Conservation (phyloP, 208 protist genomes). For the Acanthamoeba sp. region DNA sequence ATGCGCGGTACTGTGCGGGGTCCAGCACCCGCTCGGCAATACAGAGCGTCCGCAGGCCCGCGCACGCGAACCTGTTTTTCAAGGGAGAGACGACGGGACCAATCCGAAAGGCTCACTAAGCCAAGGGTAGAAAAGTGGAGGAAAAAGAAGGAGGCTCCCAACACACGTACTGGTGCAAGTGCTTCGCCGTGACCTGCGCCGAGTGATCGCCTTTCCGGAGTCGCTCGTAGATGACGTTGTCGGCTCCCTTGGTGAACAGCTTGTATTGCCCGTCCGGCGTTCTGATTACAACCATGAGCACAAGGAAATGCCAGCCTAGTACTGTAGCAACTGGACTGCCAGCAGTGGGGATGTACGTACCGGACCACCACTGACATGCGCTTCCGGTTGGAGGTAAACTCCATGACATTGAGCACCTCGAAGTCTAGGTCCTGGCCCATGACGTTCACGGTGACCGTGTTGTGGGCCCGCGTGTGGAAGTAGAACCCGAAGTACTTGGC, state of each 20-base stretch:
- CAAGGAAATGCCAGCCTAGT: too few relatives aligned
- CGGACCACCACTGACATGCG: conserved; percentile 85
- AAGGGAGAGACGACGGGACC: neutral
- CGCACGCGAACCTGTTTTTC: conserved; percentile 45
- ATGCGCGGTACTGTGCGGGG: conserved; percentile 14
- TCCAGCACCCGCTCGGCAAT: conserved; percentile 20
- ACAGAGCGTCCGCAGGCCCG: conserved; percentile 21
- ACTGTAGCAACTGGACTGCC: too few relatives aligned
- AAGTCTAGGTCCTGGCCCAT: conserved; percentile 72
- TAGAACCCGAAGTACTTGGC: conserved; percentile 89
- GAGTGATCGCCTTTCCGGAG: neutral
- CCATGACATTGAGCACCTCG: conserved; percentile 83
- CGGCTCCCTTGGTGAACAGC: conserved; percentile 73
- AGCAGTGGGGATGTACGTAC: neutral
- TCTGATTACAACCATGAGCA: too few relatives aligned
- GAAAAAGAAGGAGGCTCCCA: neutral
- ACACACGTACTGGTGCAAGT: conserved; percentile 21
- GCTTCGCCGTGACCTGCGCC: neutral
- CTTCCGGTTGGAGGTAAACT: conserved; percentile 89
- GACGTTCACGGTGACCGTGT: conserved; percentile 64
- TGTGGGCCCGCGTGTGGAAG: conserved; percentile 65
- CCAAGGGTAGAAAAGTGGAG: neutral
- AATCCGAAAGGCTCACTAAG: neutral
- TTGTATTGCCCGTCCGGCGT: conserved; percentile 45
- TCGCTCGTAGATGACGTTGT: conserved; percentile 62